Conservation (phyloP, 2,329 filamentous ascomycete species). For the Stylonectria norvegica region DNA sequence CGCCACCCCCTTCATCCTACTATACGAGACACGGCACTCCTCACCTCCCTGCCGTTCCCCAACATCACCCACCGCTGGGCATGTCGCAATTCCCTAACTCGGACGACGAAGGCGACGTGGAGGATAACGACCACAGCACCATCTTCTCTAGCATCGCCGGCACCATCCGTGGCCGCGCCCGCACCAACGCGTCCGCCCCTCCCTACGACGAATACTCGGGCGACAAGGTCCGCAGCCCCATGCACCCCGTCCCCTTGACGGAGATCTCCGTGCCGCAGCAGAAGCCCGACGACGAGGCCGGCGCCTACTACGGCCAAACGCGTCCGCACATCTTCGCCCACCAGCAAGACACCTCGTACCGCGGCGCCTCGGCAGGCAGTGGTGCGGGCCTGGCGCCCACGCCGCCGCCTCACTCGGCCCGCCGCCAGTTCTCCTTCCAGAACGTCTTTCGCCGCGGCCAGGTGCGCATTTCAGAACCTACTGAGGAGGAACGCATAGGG, state of each 20-base stretch:
- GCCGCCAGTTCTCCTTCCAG: conserved; percentile 88
- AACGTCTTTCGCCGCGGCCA: conserved; percentile 63
- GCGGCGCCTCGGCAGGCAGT: conserved; percentile 43
- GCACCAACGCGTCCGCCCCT: conserved; percentile 32
- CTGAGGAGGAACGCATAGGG: conserved; percentile 79
- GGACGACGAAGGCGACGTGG: conserved; percentile 55
- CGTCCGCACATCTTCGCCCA: conserved; percentile 45
- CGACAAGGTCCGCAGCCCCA: conserved; percentile 49
- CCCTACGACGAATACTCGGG: conserved; percentile 35
- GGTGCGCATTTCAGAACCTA: conserved; percentile 42
- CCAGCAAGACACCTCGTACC: conserved; percentile 47
- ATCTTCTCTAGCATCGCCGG: conserved; percentile 56
- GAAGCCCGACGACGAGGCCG: conserved; percentile 42
- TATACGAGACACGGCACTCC: conserved; percentile 22
- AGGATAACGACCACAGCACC: conserved; percentile 41
- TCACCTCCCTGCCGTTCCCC: conserved; percentile 13
- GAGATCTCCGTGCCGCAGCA: conserved; percentile 53
- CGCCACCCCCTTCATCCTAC: conserved; percentile 24
- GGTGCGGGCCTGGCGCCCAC: conserved; percentile 49
- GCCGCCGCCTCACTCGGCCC: conserved; percentile 60
- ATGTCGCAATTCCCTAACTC: conserved; percentile 76
- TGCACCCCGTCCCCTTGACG: conserved; percentile 61
- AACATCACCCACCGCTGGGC: conserved; percentile 54
- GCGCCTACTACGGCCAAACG: conserved; percentile 37
- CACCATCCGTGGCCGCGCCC: conserved; percentile 41